These are phyloP conservation scores for Verbascum thapsus DNA, from an alignment of 257 asterid genomes.

Conservation along the genomic window DNA sequence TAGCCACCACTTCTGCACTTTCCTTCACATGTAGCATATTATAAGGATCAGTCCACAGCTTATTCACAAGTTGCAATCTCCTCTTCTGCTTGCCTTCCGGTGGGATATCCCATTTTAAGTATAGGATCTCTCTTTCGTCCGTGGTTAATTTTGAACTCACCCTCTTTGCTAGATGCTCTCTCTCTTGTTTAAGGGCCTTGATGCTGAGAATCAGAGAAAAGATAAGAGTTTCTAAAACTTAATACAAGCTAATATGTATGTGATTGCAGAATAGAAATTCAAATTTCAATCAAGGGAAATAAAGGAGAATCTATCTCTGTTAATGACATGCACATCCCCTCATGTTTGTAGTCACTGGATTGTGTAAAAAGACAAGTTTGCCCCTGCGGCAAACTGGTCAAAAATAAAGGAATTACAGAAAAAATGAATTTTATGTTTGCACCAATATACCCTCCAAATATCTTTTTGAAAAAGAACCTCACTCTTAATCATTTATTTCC, in stretches of 20 bases:
- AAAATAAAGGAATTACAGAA: no score
- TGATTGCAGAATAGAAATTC: background rate
- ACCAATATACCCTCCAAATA: no score
- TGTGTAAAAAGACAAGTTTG: no score
- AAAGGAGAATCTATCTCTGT: no score
- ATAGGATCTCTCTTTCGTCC: conserved; percentile 82
- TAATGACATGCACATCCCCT: no score
- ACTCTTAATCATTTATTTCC: no score
- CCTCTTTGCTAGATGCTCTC: conserved; percentile 86
- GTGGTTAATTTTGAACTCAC: conserved; percentile 67
- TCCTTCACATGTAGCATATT: conserved; percentile 75
- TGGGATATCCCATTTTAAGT: conserved; percentile 82
- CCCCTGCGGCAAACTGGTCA: no score
- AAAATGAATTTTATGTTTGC: no score
- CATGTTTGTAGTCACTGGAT: no score
- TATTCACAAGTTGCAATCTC: conserved; percentile 75
- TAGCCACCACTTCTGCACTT: conserved; percentile 89
- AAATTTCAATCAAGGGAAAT: background rate
- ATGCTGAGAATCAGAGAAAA: conserved; percentile 48
- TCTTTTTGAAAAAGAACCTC: no score
- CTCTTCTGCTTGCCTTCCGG: conserved; percentile 76
- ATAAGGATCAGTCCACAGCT: conserved; percentile 86
- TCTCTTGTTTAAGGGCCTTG: conserved; percentile 90
- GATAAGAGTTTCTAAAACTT: background rate
- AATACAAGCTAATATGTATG: background rate